Percentiles rank a stretch among this genome's conserved stretches.
Conservation (phyloP, 2,329 filamentous ascomycete genomes). For the Aspergillus nomiae region DNA sequence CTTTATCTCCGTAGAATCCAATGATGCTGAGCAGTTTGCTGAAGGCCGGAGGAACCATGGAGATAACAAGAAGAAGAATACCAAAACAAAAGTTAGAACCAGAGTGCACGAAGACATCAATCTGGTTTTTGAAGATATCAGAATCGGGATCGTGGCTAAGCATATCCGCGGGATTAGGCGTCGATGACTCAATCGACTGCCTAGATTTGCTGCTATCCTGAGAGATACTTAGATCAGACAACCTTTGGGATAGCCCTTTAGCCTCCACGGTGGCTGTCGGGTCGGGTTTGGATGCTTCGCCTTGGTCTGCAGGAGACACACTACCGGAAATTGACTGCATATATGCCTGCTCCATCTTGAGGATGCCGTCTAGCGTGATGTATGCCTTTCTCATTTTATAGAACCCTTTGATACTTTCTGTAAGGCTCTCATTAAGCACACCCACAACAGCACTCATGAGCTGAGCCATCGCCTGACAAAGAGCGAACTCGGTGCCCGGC, state of each 20-base stretch:
- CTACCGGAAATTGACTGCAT: slow-evolving; percentile 34
- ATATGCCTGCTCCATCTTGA: slow-evolving; percentile 70
- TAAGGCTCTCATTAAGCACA: slow-evolving; percentile 88
- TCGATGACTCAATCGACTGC: slow-evolving; percentile 24
- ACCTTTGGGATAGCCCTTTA: slow-evolving; percentile 20
- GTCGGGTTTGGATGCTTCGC: slow-evolving; percentile 17
- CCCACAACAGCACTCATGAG: slow-evolving; percentile 87
- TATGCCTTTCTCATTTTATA: slow-evolving; percentile 91
- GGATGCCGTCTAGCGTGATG: slow-evolving; percentile 75
- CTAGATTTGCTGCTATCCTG: slow-evolving; percentile 19
- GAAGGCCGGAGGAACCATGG: slow-evolving; percentile 88
- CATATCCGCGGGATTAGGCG: slow-evolving; percentile 28
- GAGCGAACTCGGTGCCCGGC: slow-evolving; percentile 80
- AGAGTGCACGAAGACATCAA: slow-evolving; percentile 87
- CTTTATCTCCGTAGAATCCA: slow-evolving; percentile 86
- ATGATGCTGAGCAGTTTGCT: slow-evolving; percentile 83
- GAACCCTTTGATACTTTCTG: slow-evolving; percentile 87
- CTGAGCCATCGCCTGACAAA: slow-evolving; percentile 82
- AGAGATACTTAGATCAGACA: slow-evolving; percentile 28
- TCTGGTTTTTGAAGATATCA: slow-evolving; percentile 68
- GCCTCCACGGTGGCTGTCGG: slow-evolving; percentile 17
- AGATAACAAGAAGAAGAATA: slow-evolving; percentile 81
- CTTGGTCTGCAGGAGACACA: slow-evolving; percentile 11
- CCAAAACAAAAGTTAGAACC: slow-evolving; percentile 90
- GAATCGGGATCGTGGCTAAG: slow-evolving; percentile 58